Evolutionary conservation across 805 yeast genomes (phyloP).

Genomic region (Wickerhamomyces strasburgensis): DNA sequence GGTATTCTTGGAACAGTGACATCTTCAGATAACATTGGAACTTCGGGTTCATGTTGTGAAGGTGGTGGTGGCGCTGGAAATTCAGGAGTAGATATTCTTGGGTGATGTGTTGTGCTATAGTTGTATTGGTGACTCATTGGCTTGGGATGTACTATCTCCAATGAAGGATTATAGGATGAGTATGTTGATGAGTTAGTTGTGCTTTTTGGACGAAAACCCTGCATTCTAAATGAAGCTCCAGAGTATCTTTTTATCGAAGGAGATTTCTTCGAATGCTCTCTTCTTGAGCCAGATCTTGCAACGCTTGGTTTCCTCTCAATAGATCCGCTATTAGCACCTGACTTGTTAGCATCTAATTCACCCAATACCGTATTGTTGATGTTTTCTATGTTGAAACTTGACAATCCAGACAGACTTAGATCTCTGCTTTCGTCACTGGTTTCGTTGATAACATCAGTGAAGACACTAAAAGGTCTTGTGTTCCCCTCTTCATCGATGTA

Average conservation of each 20-base stretch:
- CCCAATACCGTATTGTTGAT: constrained; percentile 9
- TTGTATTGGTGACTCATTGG: not conserved
- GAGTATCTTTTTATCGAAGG: constrained; percentile 4
- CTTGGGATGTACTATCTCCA: not conserved
- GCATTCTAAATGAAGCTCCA: constrained; percentile 6
- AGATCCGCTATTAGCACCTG: not conserved
- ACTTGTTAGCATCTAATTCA: constrained; percentile 12
- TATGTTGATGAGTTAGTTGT: not conserved
- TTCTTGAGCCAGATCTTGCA: constrained; percentile 10
- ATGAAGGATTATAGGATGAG: not conserved
- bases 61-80: constrained; percentile 1
- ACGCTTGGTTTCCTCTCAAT: constrained; percentile 4
- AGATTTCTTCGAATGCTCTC: constrained; percentile 2
- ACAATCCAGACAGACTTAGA: constrained; percentile 16
- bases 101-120: not conserved
- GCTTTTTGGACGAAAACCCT: not conserved
- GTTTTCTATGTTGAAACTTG: constrained; percentile 17
- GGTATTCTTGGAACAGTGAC: constrained; percentile 6
- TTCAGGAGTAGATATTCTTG: constrained; percentile 2
- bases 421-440: constrained; percentile 19
- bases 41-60: not conserved
- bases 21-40: not conserved
- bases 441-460: constrained; percentile 22
- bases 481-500: constrained; percentile 23
- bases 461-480: constrained; percentile 19